Base-by-base conservation (phyloP, 2,329 filamentous ascomycete genomes). In the Rugonectria rugulosa region DNA sequence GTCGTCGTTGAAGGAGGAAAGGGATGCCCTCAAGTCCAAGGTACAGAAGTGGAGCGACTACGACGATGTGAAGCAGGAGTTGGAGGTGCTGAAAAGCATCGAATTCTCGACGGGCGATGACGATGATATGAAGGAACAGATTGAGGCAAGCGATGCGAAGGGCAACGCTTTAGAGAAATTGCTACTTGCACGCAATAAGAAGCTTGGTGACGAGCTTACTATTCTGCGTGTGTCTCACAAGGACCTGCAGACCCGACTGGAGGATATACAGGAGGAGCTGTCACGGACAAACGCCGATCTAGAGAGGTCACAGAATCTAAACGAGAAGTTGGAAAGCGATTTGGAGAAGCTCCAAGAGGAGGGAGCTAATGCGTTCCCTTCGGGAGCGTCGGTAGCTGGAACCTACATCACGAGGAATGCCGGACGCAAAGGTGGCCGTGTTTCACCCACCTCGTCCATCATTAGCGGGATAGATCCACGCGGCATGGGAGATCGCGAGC, bases 1-100 rank as follows among this genome's bases (percentile, higher is more conserved):
- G 52, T 81, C 83, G 8, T 84, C 89, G 54, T 77, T 96, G 15
- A 88, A 88, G 67, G 86, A 90, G 26, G 95, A 98, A 71, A 88
- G 91, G 61, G 92, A 97, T 57, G 80, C 82, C 21, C 79, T 98
- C 52, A 91, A 89, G 69, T 79, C 81, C 31, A 97, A 95, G 75
- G 84, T 98, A 4, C 87, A 92, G 60, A 96, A 90, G 71, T 96
- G 91, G 87, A 86, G 86, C 63, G 95, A 99, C 72, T 99, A 99
- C 71, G 93, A 98, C 27, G 94, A 98, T 56, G 86, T 99, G 42
- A 97, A 95, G 75, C 91, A 96, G 62, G 96, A 99, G 74, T 82
- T 99, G 3, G 94, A 98, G 68, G 93, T 98, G 58, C 84, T 99
- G 57, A 97, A 97, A 84, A 96, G 94, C 64, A 97, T 99, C 66